Percentiles rank a stretch among this genome's conserved stretches.
These are phyloP conservation scores for Plectosphaerella sp. DNA, from an alignment of 2,329 filamentous ascomycete genomes.

Conservation along the genomic window DNA sequence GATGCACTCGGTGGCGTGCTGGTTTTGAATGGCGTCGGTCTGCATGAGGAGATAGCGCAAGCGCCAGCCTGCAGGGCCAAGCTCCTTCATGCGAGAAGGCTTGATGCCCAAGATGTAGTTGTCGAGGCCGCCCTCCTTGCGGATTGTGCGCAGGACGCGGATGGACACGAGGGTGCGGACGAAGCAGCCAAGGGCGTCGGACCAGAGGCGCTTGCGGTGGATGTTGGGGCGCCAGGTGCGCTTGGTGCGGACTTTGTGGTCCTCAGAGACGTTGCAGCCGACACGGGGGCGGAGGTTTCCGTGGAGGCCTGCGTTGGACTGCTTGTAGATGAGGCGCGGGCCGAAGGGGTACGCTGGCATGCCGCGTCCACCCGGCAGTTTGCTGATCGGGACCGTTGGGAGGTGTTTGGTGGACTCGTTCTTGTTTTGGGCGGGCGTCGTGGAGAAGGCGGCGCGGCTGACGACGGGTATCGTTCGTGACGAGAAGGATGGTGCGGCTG, in stretches of 20 bases:
- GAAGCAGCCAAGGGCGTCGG: slow-evolving; percentile 53
- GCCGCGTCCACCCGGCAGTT: slow-evolving; percentile 43
- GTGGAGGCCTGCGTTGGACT: slow-evolving; percentile 73
- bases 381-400: slow-evolving; percentile 33
- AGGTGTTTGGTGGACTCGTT: slow-evolving; percentile 15
- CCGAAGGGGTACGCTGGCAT: slow-evolving; percentile 68
- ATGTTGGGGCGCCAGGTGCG: slow-evolving; percentile 75
- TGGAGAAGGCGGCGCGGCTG: slow-evolving; percentile 25
- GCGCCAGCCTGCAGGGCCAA: slow-evolving; percentile 87
- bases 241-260: slow-evolving; percentile 65
- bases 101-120: slow-evolving; percentile 84
- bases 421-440: slow-evolving; percentile 25
- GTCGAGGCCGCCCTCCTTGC: slow-evolving; percentile 84
- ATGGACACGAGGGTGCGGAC: slow-evolving; percentile 67
- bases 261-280: slow-evolving; percentile 70
- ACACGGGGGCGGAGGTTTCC: slow-evolving; percentile 67
- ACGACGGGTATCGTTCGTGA: slow-evolving; percentile 30
- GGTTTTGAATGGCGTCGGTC: slow-evolving; percentile 58
- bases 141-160: slow-evolving; percentile 67
- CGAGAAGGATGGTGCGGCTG: slow-evolving; percentile 1
- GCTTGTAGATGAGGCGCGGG: slow-evolving; percentile 67
- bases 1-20: slow-evolving; percentile 61
- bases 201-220: slow-evolving; percentile 63
- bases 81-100: slow-evolving; percentile 71
- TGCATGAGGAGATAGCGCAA: slow-evolving; percentile 89